Evolutionary conservation across 495 filamentous ascomycete genomes (phyloP).

Genomic region (Annulohypoxylon stygium): DNA sequence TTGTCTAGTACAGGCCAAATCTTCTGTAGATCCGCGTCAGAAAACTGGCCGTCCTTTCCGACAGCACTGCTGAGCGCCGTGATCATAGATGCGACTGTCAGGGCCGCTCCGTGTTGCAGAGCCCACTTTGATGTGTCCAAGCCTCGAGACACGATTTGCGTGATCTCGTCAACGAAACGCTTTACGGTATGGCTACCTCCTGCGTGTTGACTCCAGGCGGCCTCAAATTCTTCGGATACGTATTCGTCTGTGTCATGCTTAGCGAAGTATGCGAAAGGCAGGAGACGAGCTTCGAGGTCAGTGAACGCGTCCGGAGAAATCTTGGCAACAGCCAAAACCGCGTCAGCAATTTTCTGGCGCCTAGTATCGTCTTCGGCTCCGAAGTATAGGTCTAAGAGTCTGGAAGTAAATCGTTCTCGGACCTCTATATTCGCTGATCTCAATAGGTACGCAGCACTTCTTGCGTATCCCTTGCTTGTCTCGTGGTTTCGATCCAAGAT

Average conservation of each 20-base stretch:
- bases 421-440: slow-evolving; percentile 78
- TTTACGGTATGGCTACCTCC: slow-evolving; percentile 84
- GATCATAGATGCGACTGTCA: slow-evolving; percentile 81
- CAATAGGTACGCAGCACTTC: slow-evolving; percentile 85
- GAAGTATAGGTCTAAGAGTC: slow-evolving; percentile 81
- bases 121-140: slow-evolving; percentile 86
- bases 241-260: slow-evolving; percentile 86
- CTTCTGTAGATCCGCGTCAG: slow-evolving; percentile 66
- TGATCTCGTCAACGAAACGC: slow-evolving; percentile 87
- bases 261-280: slow-evolving; percentile 89
- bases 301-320: slow-evolving; percentile 89
- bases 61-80: slow-evolving; percentile 65
- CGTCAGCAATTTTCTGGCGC: slow-evolving; percentile 82
- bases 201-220: slow-evolving; percentile 90
- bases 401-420: slow-evolving; percentile 73
- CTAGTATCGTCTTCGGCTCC: slow-evolving; percentile 78
- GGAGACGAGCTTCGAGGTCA: slow-evolving; percentile 74
- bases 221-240: slow-evolving; percentile 78
- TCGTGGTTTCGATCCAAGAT: slow-evolving; percentile 92
- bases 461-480: slow-evolving; percentile 86
- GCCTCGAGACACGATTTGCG: slow-evolving; percentile 71
- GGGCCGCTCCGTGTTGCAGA: slow-evolving; percentile 87
- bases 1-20: slow-evolving; percentile 88
- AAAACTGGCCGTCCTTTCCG: slow-evolving; percentile 64
- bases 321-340: slow-evolving; percentile 83